Percentiles rank a stretch among this genome's conserved stretches.
Conservation (phyloP, 345 rosid genomes). For the Citrus reticulata region DNA sequence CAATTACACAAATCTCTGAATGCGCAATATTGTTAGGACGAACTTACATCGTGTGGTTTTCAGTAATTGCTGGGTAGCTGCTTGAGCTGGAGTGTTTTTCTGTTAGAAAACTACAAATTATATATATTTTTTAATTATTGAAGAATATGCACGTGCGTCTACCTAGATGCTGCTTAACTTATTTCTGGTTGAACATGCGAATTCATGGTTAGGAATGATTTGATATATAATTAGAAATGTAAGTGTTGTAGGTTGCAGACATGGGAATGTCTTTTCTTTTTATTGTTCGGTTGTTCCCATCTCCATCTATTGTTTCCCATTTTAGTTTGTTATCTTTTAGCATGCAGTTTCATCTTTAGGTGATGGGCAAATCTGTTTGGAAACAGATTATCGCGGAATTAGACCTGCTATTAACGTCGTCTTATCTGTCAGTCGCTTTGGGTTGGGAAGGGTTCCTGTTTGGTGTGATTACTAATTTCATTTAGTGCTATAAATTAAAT, state of each 20-base stretch:
- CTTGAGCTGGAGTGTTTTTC: constrained; percentile 17
- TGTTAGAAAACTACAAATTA: constrained; percentile 14
- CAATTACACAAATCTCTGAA: constrained; percentile 24
- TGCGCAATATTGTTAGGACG: constrained; percentile 23
- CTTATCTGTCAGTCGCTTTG: no score
- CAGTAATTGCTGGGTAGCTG: constrained; percentile 6
- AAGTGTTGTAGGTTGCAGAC: not conserved
- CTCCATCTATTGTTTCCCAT: not conserved
- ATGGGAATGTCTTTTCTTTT: not conserved
- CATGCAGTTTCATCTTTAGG: not conserved
- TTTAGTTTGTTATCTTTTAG: not conserved
- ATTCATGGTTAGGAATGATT: constrained; percentile 7
- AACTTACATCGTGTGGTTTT: constrained; percentile 18
- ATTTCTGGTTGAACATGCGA: not conserved
- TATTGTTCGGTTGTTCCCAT: not conserved
- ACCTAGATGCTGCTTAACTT: not conserved
- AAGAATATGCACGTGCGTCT: constrained; percentile 7
- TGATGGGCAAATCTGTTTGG: no score
- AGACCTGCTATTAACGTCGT: no score
- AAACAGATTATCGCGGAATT: no score
- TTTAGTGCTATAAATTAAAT: not conserved
- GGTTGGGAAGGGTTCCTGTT: not conserved
- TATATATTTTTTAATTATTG: constrained; percentile 21
- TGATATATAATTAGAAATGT: constrained; percentile 1
- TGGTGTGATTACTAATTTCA: not conserved